phyloP scores from a whole-genome alignment of 805 yeast genomes.

The Barnettozyma siamensis region DNA sequence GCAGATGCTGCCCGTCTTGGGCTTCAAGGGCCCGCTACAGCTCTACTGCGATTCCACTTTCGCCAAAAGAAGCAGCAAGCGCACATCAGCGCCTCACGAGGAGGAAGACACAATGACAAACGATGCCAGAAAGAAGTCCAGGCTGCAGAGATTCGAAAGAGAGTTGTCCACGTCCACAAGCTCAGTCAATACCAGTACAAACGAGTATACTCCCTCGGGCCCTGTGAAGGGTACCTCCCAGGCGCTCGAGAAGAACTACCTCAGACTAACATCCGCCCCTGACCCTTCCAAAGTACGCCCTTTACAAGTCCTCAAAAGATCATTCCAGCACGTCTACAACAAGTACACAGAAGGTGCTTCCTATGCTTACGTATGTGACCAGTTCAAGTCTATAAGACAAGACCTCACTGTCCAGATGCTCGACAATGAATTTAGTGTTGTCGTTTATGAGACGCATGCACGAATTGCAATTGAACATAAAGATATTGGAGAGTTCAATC shows the following conservation, averaged over 20 bases:
- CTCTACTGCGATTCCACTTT: conserved; percentile 12
- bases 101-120: conserved; percentile 16
- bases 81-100: background rate
- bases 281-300: conserved; percentile 84
- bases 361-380: conserved; percentile 80
- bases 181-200: conserved; percentile 23
- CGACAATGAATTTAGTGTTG: conserved; percentile 66
- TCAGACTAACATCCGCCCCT: conserved; percentile 87
- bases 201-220: conserved; percentile 18
- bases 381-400: conserved; percentile 87
- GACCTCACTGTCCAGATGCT: conserved; percentile 91
- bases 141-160: conserved; percentile 33
- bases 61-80: conserved; percentile 3
- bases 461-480: conserved; percentile 75
- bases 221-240: conserved; percentile 59
- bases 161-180: conserved; percentile 14
- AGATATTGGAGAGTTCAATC: conserved; percentile 93
- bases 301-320: conserved; percentile 46
- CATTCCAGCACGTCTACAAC: conserved; percentile 47
- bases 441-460: conserved; percentile 82
- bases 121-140: conserved; percentile 25
- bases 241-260: conserved; percentile 67
- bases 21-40: conserved; percentile 9
- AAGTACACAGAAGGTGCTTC: conserved; percentile 46
- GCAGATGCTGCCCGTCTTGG: conserved; percentile 23